Percentiles rank a stretch among this genome's conserved stretches.
phyloP scores from a whole-genome alignment of 2,329 filamentous ascomycete species.

The Talaromyces sp. region DNA sequence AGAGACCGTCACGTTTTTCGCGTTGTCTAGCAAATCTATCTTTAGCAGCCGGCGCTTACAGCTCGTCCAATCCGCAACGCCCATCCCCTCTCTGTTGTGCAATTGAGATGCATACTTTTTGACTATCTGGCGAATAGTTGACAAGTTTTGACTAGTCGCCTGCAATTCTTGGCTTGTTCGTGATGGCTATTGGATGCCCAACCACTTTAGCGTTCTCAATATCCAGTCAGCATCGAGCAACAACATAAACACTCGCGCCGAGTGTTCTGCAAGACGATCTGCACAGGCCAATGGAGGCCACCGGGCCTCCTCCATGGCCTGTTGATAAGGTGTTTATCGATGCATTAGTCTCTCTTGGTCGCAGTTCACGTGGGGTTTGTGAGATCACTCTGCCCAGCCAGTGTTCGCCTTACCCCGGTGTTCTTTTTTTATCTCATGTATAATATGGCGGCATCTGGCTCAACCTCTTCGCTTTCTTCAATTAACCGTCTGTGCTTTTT shows the following conservation, averaged over 20 bases:
- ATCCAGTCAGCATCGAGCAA: slow-evolving; percentile 1
- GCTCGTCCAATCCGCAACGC: slow-evolving; percentile 2
- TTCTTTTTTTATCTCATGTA: slow-evolving; percentile 24
- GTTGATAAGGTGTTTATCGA: not conserved
- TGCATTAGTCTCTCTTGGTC: slow-evolving; percentile 4
- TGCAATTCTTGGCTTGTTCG: not conserved
- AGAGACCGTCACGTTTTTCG: not conserved
- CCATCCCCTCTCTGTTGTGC: not conserved
- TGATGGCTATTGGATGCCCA: not conserved
- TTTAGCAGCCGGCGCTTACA: slow-evolving; percentile 3
- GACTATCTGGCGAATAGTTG: not conserved
- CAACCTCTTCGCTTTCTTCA: slow-evolving; percentile 13
- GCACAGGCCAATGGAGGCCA: slow-evolving; percentile 8
- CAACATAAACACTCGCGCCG: slow-evolving; percentile 2
- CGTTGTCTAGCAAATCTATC: not conserved
- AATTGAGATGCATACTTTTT: not conserved
- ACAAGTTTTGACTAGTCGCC: not conserved
- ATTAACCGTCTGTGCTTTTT: slow-evolving; percentile 16
- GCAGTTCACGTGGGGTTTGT: slow-evolving; percentile 4
- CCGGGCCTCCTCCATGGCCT: not conserved
- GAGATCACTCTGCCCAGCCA: slow-evolving; percentile 11
- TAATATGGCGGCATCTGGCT: slow-evolving; percentile 15
- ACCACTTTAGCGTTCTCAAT: not conserved
- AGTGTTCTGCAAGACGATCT: not conserved
- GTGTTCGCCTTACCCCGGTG: not conserved